These are phyloP conservation scores for Arthrobotrys musiformis DNA, from an alignment of 2,329 filamentous ascomycete species.

Conservation along the genomic window DNA sequence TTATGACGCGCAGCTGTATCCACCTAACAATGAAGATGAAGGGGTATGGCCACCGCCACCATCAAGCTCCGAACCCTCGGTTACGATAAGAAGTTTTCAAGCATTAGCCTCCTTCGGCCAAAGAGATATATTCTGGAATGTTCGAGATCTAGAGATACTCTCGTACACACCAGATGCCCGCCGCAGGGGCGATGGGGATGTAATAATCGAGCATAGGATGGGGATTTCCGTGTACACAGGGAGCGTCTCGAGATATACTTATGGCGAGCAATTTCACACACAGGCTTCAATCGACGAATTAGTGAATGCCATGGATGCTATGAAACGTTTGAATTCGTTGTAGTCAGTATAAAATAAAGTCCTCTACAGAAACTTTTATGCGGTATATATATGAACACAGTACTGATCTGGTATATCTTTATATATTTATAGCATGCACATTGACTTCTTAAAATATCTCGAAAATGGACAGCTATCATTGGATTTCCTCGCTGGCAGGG, in stretches of 20 bases:
- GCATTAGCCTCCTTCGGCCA: not conserved
- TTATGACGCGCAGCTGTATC: not conserved
- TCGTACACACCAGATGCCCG: not conserved
- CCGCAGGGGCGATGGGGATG: not conserved
- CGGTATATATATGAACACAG: not conserved
- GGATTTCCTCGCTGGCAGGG: not conserved
- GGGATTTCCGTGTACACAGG: not conserved
- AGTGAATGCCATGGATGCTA: not conserved
- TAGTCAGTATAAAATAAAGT: not conserved
- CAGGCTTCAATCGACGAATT: not conserved
- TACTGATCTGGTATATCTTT: not conserved
- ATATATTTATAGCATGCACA: not conserved
- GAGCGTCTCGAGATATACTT: not conserved
- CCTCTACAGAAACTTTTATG: not conserved
- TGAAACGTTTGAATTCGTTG: not conserved
- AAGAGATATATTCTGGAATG: not conserved
- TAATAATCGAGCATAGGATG: not conserved
- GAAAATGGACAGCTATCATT: not conserved
- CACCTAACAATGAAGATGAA: not conserved
- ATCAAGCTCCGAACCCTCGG: not conserved
- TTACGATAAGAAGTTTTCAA: not conserved
- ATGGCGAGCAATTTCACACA: not conserved
- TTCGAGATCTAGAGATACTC: not conserved
- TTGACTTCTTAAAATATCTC: not conserved
- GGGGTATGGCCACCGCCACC: not conserved